These are phyloP conservation scores for Exophiala alcalophila DNA, from an alignment of 2,329 filamentous ascomycete genomes.

Conservation along the genomic window DNA sequence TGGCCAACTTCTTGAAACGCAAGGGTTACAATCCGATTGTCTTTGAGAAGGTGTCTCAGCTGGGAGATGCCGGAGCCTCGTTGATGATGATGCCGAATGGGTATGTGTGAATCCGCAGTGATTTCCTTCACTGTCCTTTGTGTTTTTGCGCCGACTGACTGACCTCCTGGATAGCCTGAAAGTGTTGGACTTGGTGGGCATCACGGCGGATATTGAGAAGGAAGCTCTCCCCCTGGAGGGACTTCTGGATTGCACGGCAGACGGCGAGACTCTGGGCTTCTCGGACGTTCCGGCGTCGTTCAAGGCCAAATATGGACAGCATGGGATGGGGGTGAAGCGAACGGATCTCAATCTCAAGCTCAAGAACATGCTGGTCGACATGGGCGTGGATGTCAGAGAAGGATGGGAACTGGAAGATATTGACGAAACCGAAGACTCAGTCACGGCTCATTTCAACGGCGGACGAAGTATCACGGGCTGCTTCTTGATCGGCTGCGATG, in stretches of 20 bases:
- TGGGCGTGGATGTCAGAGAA: constrained; percentile 16
- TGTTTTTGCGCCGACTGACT: background rate
- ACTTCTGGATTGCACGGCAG: constrained; percentile 8
- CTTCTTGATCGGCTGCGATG: constrained; percentile 53
- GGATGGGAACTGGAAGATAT: constrained; percentile 32
- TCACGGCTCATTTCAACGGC: constrained; percentile 50
- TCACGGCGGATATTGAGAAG: constrained; percentile 7
- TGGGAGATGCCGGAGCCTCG: constrained; percentile 22
- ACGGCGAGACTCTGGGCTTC: constrained; percentile 13
- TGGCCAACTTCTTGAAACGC: constrained; percentile 16
- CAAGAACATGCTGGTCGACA: constrained; percentile 14
- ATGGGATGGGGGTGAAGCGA: constrained; percentile 18
- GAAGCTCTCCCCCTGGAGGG: constrained; percentile 8
- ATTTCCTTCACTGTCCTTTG: background rate
- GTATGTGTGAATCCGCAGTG: constrained; percentile 5
- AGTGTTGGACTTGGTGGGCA: constrained; percentile 12
- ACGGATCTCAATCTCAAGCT: constrained; percentile 19
- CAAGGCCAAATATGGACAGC: constrained; percentile 13
- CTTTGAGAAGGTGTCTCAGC: constrained; percentile 18
- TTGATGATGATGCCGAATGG: constrained; percentile 23
- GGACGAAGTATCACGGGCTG: constrained; percentile 42
- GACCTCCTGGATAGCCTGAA: constrained; percentile 7
- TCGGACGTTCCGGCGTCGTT: constrained; percentile 13
- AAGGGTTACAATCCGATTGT: constrained; percentile 21
- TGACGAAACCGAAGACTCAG: constrained; percentile 35